These are phyloP conservation scores for Achlya hypogyna DNA, from an alignment of 352 stramenopile species.

Conservation along the genomic window DNA sequence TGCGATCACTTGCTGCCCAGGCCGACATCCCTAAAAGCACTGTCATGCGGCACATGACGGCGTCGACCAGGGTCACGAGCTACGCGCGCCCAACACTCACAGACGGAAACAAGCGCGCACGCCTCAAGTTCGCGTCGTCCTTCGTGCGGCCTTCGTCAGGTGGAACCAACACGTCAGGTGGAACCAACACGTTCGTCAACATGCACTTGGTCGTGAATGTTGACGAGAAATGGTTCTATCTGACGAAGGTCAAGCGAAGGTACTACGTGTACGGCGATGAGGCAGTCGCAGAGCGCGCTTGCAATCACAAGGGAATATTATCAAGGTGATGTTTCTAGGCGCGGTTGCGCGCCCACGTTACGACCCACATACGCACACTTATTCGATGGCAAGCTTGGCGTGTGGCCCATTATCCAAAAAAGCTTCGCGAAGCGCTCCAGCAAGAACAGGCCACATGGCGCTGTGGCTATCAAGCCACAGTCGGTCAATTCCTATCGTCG, in stretches of 20 bases:
- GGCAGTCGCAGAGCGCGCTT: neutral
- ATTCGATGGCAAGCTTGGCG: neutral
- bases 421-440: neutral
- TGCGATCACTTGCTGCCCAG: neutral
- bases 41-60: neutral
- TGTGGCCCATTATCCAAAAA: neutral
- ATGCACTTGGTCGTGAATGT: neutral
- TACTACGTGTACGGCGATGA: constrained; percentile 1
- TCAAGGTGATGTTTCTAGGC: neutral
- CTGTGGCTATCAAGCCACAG: too few relatives aligned
- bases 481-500: too few relatives aligned
- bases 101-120: neutral
- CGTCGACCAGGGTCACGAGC: neutral
- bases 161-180: neutral
- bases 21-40: neutral
- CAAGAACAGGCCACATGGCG: too few relatives aligned
- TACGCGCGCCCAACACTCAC: neutral
- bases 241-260: neutral
- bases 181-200: neutral
- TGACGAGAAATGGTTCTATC: neutral
- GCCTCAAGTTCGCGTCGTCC: neutral
- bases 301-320: neutral
- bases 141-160: neutral
- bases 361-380: neutral
- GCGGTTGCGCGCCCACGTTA: neutral